These are phyloP conservation scores for Lactarius hatsudake DNA, from an alignment of 768 basidiomycete species.

Conservation along the genomic window DNA sequence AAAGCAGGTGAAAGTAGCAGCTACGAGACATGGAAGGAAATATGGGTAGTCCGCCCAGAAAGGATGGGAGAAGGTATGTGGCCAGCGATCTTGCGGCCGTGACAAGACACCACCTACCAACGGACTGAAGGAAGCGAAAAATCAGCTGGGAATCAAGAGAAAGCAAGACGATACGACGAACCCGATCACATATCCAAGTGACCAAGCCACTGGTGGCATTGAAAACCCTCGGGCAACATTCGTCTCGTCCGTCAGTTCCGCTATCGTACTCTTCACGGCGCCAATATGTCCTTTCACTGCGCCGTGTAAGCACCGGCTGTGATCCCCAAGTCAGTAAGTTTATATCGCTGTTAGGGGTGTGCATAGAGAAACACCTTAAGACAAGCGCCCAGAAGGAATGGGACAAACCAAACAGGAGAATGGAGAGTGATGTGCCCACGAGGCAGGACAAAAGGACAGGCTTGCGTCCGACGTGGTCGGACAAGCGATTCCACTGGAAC, in stretches of 20 bases:
- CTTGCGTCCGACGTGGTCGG: not conserved
- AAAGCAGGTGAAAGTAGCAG: not conserved
- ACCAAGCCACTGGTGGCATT: not conserved
- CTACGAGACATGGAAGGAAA: slow-evolving; percentile 27
- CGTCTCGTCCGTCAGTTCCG: not conserved
- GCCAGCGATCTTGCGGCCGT: slow-evolving; percentile 28
- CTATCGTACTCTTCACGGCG: not conserved
- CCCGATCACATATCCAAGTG: not conserved
- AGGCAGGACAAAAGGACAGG: not conserved
- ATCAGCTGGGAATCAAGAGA: not conserved
- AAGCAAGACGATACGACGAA: slow-evolving; percentile 17
- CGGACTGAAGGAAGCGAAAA: slow-evolving; percentile 8
- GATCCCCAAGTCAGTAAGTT: not conserved
- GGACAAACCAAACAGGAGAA: not conserved
- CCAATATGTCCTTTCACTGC: not conserved
- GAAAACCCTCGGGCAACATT: not conserved
- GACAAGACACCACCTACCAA: slow-evolving; percentile 28
- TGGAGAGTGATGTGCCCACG: not conserved
- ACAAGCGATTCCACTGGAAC: not conserved
- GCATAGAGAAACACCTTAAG: not conserved
- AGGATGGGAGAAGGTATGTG: slow-evolving; percentile 15
- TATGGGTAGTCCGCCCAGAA: slow-evolving; percentile 30
- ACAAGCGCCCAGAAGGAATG: not conserved
- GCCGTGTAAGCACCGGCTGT: not conserved
- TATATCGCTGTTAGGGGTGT: not conserved